phyloP scores from a whole-genome alignment of 352 stramenopile genomes.

The Phytophthora megakarya region DNA sequence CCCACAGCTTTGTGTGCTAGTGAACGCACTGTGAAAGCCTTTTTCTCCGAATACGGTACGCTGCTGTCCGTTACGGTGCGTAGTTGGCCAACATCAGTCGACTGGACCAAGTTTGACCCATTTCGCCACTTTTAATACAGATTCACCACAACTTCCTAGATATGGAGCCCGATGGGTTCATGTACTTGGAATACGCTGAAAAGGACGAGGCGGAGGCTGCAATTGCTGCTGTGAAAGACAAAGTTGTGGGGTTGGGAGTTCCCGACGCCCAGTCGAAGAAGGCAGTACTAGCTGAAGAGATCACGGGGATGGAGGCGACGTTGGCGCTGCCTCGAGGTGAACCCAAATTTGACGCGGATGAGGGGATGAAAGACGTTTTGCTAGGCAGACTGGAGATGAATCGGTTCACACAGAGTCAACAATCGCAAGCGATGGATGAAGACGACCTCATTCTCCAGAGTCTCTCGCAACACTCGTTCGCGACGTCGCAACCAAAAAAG shows the following conservation, averaged over 20 bases:
- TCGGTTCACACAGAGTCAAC: constrained; percentile 58
- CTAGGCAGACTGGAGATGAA: constrained; percentile 46
- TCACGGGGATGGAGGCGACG: constrained; percentile 50
- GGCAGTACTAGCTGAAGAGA: constrained; percentile 8
- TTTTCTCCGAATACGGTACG: constrained; percentile 55
- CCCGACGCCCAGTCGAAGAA: constrained; percentile 20
- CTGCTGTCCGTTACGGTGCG: constrained; percentile 56
- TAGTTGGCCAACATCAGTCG: neutral
- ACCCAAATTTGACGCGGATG: constrained; percentile 32
- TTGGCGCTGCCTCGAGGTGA: constrained; percentile 50
- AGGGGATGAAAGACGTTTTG: constrained; percentile 56
- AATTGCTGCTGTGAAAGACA: constrained; percentile 41
- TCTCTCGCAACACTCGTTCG: constrained; percentile 67
- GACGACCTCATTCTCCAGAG: constrained; percentile 80
- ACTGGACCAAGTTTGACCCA: neutral
- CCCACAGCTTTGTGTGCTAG: constrained; percentile 62
- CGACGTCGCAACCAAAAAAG: constrained; percentile 37
- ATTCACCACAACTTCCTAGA: constrained; percentile 75
- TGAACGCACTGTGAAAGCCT: constrained; percentile 47
- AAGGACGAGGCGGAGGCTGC: constrained; percentile 41
- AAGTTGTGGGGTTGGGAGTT: constrained; percentile 18
- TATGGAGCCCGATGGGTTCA: constrained; percentile 63
- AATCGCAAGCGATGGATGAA: constrained; percentile 43
- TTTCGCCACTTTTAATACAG: constrained; percentile 26
- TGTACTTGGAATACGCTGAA: constrained; percentile 63